A percentile compares a stretch with the other conserved stretches of the same genome.
Evolutionary conservation across 495 filamentous ascomycete species (phyloP).

Genomic region (Hypoxylon fuscum): DNA sequence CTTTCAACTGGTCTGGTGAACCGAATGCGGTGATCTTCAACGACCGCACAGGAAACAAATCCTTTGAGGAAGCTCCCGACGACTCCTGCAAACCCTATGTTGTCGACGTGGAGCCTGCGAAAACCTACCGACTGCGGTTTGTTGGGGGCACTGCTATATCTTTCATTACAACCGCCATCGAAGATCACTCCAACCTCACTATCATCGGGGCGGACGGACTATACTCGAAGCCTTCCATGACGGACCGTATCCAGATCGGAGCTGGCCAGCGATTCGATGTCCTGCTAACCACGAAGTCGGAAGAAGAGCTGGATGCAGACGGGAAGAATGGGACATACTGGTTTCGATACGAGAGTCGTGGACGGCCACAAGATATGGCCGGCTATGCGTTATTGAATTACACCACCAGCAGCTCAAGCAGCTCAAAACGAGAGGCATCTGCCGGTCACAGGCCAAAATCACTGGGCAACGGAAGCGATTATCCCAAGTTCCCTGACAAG

Average conservation of each 20-base stretch:
- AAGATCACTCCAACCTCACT: constrained; percentile 57
- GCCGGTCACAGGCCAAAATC: constrained; percentile 1
- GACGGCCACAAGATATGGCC: constrained; percentile 53
- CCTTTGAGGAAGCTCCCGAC: constrained; percentile 49
- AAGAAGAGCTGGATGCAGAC: constrained; percentile 51
- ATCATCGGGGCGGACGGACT: constrained; percentile 66
- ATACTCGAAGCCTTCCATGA: constrained; percentile 62
- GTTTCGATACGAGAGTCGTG: constrained; percentile 63
- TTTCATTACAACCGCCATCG: constrained; percentile 58
- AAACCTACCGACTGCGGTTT: constrained; percentile 66
- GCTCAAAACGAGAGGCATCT: neutral
- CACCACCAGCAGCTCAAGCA: constrained; percentile 16
- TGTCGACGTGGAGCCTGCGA: constrained; percentile 64
- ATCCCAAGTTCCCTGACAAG: constrained; percentile 32
- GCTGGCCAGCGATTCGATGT: constrained; percentile 66
- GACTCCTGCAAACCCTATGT: constrained; percentile 55
- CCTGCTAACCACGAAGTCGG: constrained; percentile 57
- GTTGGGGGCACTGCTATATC: constrained; percentile 64
- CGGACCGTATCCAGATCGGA: constrained; percentile 61
- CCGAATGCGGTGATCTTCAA: constrained; percentile 62
- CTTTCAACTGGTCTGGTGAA: constrained; percentile 59
- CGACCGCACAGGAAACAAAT: constrained; percentile 37
- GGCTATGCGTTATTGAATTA: constrained; percentile 66
- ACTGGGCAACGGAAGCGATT: constrained; percentile 3
- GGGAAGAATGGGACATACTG: constrained; percentile 55